phyloP scores from a whole-genome alignment of 805 yeast species.

The Saturnispora hagleri region DNA sequence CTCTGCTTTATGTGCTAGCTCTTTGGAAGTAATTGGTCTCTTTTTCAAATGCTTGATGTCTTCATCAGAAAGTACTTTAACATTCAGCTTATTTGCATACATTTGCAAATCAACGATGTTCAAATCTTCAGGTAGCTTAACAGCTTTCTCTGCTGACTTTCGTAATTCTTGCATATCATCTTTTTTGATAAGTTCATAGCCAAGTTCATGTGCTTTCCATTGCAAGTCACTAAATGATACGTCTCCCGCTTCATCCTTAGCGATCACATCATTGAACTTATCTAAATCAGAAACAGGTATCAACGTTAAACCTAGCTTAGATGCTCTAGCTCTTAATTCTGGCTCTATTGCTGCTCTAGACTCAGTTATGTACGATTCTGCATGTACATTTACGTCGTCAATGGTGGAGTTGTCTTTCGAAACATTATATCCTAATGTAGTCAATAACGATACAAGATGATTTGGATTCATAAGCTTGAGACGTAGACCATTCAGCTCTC shows the following conservation, averaged over 20 bases:
- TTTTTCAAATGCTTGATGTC: conserved; percentile 26
- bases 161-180: conserved; percentile 12
- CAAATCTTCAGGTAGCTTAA: conserved; percentile 7
- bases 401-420: background rate
- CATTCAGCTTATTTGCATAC: conserved; percentile 25
- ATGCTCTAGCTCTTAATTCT: conserved; percentile 21
- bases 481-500: conserved; percentile 9
- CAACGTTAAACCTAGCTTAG: conserved; percentile 27
- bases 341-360: conserved; percentile 3
- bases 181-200: conserved; percentile 14
- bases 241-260: conserved; percentile 15
- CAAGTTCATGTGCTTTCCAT: conserved; percentile 14
- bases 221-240: conserved; percentile 5
- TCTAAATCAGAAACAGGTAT: conserved; percentile 21
- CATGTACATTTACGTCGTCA: conserved; percentile 5
- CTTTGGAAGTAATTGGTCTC: conserved; percentile 24
- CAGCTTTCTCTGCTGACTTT: conserved; percentile 3
- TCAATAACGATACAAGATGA: conserved; percentile 4
- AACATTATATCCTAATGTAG: conserved; percentile 9
- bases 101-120: conserved; percentile 12
- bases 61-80: conserved; percentile 25
- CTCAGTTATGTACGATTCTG: background rate
- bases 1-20: conserved; percentile 30
- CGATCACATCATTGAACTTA: conserved; percentile 18
- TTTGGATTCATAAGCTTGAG: conserved; percentile 17